Base-by-base conservation (phyloP, 306 rosid species). In the Cucurbita maxima region DNA sequence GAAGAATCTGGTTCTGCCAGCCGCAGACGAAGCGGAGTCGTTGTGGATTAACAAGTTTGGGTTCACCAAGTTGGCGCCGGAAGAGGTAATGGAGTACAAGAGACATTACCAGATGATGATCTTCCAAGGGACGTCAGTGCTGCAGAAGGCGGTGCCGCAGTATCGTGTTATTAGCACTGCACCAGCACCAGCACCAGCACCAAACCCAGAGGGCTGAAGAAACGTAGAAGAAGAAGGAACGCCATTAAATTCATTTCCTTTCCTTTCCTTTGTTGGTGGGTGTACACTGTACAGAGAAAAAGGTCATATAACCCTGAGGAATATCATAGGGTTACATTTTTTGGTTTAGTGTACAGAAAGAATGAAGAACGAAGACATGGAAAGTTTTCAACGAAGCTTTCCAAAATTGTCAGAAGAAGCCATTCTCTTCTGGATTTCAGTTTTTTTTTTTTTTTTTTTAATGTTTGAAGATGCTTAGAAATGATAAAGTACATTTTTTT, bases 1-100 rank as follows among this genome's bases (percentile, higher is more conserved):
- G 63, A 81, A 53, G 78, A 37, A 71, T 58, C 86, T 90, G 15
- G 84, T 90, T 57, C 80, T 93, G 63, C 98, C 96, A 5, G 92
- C 97, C 9, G 92, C 90, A 3, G 84, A 61, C 5, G 86, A 85
- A 75, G 92, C 97, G 11, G 82, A 79, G 75, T 81, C 96, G n/a
- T 80, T 87, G 57, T 93, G 96, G 97, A 90, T 74, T 0, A 76
- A 73, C 15, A 93, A 88, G 81, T 88, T 90, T 64, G 92, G 92
- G 36, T 93, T 93, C 72, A 59, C 55, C 11, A 83, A 79, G 79
- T 43, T 84, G 20, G 75, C 80, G 37, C 73, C 72, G 45, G 82
- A 83, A 1, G 81, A 83, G 86, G 98, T 89, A 20, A 81, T 77
- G 75, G 68, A 81, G 36, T 87, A 75, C 51, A 76, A 64, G 80